Conservation (phyloP, 805 yeast species). For the Candida ulmi region DNA sequence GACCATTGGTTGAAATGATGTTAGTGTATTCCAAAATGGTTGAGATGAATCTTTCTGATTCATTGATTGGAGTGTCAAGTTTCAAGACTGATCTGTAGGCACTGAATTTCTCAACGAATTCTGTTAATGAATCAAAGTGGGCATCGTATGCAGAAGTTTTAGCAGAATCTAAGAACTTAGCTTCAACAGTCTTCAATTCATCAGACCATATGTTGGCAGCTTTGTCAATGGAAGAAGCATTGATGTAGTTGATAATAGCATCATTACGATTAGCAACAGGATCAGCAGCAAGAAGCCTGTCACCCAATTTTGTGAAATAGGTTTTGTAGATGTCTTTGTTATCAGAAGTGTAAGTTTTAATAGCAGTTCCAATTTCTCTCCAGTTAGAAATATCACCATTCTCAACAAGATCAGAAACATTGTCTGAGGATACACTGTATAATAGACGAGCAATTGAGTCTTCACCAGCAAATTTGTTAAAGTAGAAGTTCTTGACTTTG, state of each 20-base stretch:
- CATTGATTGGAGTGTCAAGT: constrained; percentile 21
- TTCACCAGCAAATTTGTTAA: constrained; percentile 44
- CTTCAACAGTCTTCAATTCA: constrained; percentile 53
- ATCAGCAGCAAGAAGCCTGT: constrained; percentile 52
- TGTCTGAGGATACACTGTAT: constrained; percentile 51
- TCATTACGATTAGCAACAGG: constrained; percentile 53
- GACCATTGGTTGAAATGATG: constrained; percentile 74
- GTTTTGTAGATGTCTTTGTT: constrained; percentile 44
- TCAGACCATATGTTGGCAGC: constrained; percentile 79
- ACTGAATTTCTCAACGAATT: constrained; percentile 78
- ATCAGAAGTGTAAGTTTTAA: constrained; percentile 45
- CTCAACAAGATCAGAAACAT: constrained; percentile 63
- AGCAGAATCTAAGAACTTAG: constrained; percentile 30
- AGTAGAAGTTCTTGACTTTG: constrained; percentile 68
- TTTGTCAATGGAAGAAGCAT: constrained; percentile 76
- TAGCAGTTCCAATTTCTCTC: constrained; percentile 73
- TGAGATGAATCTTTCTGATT: constrained; percentile 27
- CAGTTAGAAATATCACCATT: constrained; percentile 77
- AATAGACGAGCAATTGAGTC: constrained; percentile 66
- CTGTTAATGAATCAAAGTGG: constrained; percentile 73
- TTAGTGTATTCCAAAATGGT: constrained; percentile 79
- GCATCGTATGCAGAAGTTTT: constrained; percentile 69
- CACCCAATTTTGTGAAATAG: constrained; percentile 67
- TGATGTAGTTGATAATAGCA: constrained; percentile 73
- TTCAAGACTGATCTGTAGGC: constrained; percentile 56